These are phyloP conservation scores for Domatiomyces globalis DNA, from an alignment of 2,329 filamentous ascomycete genomes.

Conservation along the genomic window DNA sequence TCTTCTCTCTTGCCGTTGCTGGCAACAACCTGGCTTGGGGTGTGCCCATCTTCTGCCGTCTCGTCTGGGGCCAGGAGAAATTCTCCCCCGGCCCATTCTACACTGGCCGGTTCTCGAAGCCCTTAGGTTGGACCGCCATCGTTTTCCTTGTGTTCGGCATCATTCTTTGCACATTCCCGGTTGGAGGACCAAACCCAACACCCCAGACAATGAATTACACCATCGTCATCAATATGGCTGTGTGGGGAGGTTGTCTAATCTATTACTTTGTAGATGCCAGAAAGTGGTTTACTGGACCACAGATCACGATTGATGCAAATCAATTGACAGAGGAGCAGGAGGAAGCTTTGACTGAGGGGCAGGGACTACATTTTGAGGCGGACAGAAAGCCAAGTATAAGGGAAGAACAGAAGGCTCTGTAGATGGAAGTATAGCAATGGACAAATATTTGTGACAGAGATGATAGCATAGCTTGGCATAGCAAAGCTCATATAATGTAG, in stretches of 20 bases:
- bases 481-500: no score
- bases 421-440: not conserved
- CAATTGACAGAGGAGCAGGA: slow-evolving; percentile 21
- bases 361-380: slow-evolving; percentile 12
- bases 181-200: slow-evolving; percentile 39
- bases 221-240: slow-evolving; percentile 44
- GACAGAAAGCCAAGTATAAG: not conserved
- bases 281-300: slow-evolving; percentile 48
- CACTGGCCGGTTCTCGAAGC: slow-evolving; percentile 39
- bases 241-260: slow-evolving; percentile 42
- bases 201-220: slow-evolving; percentile 48
- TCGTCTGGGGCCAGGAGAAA: slow-evolving; percentile 44
- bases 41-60: slow-evolving; percentile 43
- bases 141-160: slow-evolving; percentile 43
- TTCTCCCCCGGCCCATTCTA: slow-evolving; percentile 48
- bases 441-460: no score
- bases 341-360: slow-evolving; percentile 15
- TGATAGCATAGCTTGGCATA: no score
- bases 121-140: slow-evolving; percentile 41
- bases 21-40: slow-evolving; percentile 49
- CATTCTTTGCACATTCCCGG: slow-evolving; percentile 45
- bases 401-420: not conserved
- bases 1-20: slow-evolving; percentile 47
- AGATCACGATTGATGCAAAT: slow-evolving; percentile 36
- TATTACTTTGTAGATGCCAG: slow-evolving; percentile 45